Conservation (phyloP, 139 green algal species). For the Asterochloris erici region DNA sequence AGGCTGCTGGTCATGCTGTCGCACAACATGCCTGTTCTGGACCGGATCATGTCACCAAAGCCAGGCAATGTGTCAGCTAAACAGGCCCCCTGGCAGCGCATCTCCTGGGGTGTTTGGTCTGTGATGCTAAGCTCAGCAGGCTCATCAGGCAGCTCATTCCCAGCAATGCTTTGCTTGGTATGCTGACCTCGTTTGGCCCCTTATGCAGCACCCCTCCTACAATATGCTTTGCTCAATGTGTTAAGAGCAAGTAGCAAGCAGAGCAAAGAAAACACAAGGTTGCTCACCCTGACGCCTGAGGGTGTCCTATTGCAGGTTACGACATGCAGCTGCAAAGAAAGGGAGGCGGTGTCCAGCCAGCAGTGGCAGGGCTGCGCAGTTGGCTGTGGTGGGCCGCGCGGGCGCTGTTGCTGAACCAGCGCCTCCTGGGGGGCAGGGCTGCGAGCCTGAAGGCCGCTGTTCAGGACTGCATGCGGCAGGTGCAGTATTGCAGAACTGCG, state of each 20-base stretch:
- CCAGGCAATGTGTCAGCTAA: too few relatives aligned
- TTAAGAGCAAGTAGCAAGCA: not conserved
- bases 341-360: not conserved
- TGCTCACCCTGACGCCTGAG: not conserved
- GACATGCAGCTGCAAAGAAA: not conserved
- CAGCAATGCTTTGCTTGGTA: too few relatives aligned
- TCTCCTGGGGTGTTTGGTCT: not conserved
- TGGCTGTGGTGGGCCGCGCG: slow-evolving; percentile 71
- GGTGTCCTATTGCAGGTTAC: not conserved
- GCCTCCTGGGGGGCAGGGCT: slow-evolving; percentile 46
- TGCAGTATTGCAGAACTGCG: not conserved
- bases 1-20: not conserved
- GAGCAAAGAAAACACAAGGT: not conserved
- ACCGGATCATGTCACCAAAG: not conserved
- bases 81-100: not conserved
- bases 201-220: not conserved
- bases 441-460: slow-evolving; percentile 43
- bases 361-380: slow-evolving; percentile 2
- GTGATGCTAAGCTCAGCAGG: not conserved
- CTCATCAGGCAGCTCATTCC: too few relatives aligned
- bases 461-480: slow-evolving; percentile 14
- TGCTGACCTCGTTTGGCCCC: too few relatives aligned
- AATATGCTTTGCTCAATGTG: not conserved
- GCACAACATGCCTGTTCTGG: too few relatives aligned
- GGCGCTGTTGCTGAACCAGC: slow-evolving; percentile 48